Percentiles rank a stretch among this genome's conserved stretches.
These are phyloP conservation scores for Toxoplasma gondii DNA, from an alignment of 169 alveolate species.

Conservation along the genomic window DNA sequence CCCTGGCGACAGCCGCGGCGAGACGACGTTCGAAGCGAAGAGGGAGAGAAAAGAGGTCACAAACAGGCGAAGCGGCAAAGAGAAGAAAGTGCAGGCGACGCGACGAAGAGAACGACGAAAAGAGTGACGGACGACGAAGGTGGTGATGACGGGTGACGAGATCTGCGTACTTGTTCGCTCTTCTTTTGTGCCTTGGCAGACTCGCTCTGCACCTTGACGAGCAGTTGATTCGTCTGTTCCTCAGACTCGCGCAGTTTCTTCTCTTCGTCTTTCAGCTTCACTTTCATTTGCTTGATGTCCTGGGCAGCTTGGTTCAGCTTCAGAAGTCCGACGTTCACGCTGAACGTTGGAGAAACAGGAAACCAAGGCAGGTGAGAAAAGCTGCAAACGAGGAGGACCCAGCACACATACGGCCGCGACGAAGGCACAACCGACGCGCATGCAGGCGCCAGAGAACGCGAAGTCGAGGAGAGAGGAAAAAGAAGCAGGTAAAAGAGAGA, in stretches of 20 bases:
- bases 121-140: too few relatives aligned
- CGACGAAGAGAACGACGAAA: too few relatives aligned
- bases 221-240: conserved; percentile 88
- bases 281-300: conserved; percentile 92
- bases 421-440: neutral
- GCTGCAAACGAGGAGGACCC: too few relatives aligned
- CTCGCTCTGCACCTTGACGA: conserved; percentile 92
- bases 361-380: conserved; percentile 32
- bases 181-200: conserved; percentile 92
- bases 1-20: neutral
- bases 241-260: conserved; percentile 92
- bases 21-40: neutral
- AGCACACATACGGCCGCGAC: neutral
- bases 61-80: too few relatives aligned
- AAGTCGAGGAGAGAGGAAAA: neutral
- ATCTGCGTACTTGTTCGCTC: conserved; percentile 88
- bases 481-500: too few relatives aligned
- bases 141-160: too few relatives aligned
- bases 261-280: conserved; percentile 92
- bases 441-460: neutral
- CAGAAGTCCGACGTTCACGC: conserved; percentile 93
- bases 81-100: too few relatives aligned
- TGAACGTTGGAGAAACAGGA: neutral
- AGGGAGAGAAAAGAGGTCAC: neutral
- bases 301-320: conserved; percentile 94